Evolutionary conservation across 768 basidiomycete genomes (phyloP), one percentile per base, ranked within the genome.

Genomic region (Amanita rubescens): DNA sequence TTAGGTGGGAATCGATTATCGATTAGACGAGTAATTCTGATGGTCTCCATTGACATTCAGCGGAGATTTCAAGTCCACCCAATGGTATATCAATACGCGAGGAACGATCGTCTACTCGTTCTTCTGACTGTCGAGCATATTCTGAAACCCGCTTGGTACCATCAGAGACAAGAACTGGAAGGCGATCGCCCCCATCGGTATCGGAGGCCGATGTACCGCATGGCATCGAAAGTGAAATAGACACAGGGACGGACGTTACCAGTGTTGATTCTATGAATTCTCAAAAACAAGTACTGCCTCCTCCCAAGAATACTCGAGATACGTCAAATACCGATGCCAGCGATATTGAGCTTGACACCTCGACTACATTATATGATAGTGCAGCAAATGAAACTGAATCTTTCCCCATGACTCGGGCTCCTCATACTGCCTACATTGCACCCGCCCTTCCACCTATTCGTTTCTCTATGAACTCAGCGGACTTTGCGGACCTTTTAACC

Each of bases 371-470:
- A 9, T 69, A 74, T 10, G 74, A 76, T 48, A 72, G 69, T 45
- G 67, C 66, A 47, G 75, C 72, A 2, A 76, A 79, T 19, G 75
- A 77, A 19, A 57, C 68, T 14, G 85, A 86, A 58, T 79, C 80
- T 10, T 79, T 81, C 1, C 79, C 82, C 0, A 79, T 87, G 27
- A 80, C 88, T 63, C 78, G 75, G 39, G 81, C 78, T 10, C 83
- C 85, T 7, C 79, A 78, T 60, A 74, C 87, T 5, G 90, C 90
- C 17, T 87, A 87, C 65, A 89, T 91, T 46, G 87, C 90, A 0
- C 92, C 93, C 35, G 88, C 90, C 3, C 73, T 94, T 25, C 92
- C 92, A 2, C 90, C 90, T 0, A 93, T 95, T 62, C 82, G 90
- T n/a, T 87, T 95, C 66, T 94, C 93, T 14, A 77, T 95, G 71